phyloP scores from a whole-genome alignment of 495 filamentous ascomycete genomes.

The Neurospora terricola region DNA sequence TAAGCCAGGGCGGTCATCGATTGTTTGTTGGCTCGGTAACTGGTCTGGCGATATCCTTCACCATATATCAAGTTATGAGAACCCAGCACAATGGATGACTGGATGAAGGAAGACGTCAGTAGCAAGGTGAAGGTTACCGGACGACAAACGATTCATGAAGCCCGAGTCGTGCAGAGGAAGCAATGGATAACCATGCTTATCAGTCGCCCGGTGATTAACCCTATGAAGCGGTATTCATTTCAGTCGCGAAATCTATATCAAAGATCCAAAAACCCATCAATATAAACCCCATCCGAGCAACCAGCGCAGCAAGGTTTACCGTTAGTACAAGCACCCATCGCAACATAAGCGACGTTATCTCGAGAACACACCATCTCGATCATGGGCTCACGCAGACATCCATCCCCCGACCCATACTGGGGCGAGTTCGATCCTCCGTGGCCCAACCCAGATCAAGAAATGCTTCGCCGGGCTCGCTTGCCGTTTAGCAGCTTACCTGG shows the following conservation, averaged over 20 bases:
- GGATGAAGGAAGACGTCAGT: neutral
- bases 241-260: neutral
- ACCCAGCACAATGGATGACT: neutral
- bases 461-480: neutral
- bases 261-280: neutral
- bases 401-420: neutral
- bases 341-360: neutral
- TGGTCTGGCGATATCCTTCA: neutral
- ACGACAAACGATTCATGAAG: neutral
- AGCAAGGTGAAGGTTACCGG: neutral
- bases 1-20: neutral
- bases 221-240: neutral
- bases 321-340: neutral
- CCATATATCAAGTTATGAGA: too few species aligned
- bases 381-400: neutral
- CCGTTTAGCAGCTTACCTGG: neutral
- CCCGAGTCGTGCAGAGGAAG: fast-evolving
- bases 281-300: neutral
- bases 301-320: neutral
- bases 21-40: neutral
- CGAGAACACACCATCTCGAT: neutral
- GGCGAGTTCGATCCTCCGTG: neutral
- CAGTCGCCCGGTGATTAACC: neutral
- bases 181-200: neutral
- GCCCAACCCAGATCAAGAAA: neutral